Evolutionary conservation across 371 early-diverging fungal species (phyloP).

Genomic region (Choanephora cucurbitarum): DNA sequence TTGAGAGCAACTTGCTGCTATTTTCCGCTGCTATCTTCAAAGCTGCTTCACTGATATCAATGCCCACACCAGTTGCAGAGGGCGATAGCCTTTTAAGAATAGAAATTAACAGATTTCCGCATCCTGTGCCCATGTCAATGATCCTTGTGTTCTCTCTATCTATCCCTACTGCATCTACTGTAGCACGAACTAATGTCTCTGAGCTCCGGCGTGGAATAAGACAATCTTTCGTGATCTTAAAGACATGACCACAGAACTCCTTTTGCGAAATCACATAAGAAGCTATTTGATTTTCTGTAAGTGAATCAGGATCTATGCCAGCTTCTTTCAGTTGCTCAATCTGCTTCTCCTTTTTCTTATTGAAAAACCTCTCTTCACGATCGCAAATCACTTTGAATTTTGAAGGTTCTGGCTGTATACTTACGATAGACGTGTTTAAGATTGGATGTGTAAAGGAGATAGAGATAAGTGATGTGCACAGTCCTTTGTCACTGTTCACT

Average conservation of each 20-base stretch:
- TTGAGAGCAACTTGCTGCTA: conserved; percentile 21
- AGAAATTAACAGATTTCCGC: conserved; percentile 70
- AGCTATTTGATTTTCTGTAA: conserved; percentile 48
- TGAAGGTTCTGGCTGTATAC: conserved; percentile 39
- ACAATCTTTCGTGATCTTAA: conserved; percentile 64
- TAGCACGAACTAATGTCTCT: conserved; percentile 62
- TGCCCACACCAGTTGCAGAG: conserved; percentile 52
- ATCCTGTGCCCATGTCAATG: conserved; percentile 79
- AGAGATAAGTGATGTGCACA: conserved; percentile 50
- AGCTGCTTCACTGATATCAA: conserved; percentile 68
- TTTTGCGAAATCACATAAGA: conserved; percentile 65
- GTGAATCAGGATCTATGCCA: conserved; percentile 29
- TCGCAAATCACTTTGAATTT: conserved; percentile 55
- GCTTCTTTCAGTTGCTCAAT: conserved; percentile 49
- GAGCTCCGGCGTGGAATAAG: conserved; percentile 75
- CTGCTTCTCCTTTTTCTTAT: conserved; percentile 48
- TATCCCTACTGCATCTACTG: conserved; percentile 7
- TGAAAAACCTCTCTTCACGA: conserved; percentile 63
- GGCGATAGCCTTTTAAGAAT: conserved; percentile 35
- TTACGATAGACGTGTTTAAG: conserved; percentile 11
- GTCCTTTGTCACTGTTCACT: conserved; percentile 67
- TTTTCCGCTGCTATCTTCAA: conserved; percentile 59
- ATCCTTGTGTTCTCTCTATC: conserved; percentile 25
- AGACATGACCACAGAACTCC: conserved; percentile 59
- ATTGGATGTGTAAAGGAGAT: conserved; percentile 52